Base-by-base conservation (phyloP, 805 yeast species). In the Metschnikowia proteae region DNA sequence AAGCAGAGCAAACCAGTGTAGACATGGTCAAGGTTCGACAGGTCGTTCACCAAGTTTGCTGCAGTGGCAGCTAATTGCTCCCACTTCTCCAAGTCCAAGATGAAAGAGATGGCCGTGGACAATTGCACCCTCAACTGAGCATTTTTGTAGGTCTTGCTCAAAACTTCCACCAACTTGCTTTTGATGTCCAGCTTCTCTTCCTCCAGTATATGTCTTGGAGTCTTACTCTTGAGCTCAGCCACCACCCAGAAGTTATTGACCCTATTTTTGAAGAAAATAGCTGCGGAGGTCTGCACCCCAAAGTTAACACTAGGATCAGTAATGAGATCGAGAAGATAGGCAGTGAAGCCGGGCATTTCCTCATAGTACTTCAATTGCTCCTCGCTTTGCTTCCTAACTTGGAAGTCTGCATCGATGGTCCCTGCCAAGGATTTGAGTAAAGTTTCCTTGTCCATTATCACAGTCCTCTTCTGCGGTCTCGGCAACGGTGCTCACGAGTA, bases 291-390 rank as follows among this genome's bases (percentile, higher is more conserved):
- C 51, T 73, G 73, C 46, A 71, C 66, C 5, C 76, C 76, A 5
- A 80, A 71, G 11, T 77, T 60, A 7, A 67, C 66, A 3, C 70
- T 64, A 3, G 62, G 62, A 55, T 82, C 84, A 7, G 68, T 62
- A 10, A 79, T 71, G 40, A 81, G 66, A 35, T 75, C 79, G 28
- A 82, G 65, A 41, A 82, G 67, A 58, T 79, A 79, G 10, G 74
- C 68, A 1, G 84, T 78, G 62, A 81, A 81, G 3, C 86, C 86
- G 1, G 79, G 75, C 52, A 77, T 79, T 51, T 74, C 76, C 59
- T 80, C 85, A 52, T 68, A 78, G 36, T 70, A 73, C 33, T 66
- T 67, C 50, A 81, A 67, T 56, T 79, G 78, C 29, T 63, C 63
- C 62, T 82, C 86, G 13, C 84, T 79, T 31, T 73, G 72, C 58